phyloP scores from a whole-genome alignment of 2,329 filamentous ascomycete species.

The Epichloe sibirici region DNA sequence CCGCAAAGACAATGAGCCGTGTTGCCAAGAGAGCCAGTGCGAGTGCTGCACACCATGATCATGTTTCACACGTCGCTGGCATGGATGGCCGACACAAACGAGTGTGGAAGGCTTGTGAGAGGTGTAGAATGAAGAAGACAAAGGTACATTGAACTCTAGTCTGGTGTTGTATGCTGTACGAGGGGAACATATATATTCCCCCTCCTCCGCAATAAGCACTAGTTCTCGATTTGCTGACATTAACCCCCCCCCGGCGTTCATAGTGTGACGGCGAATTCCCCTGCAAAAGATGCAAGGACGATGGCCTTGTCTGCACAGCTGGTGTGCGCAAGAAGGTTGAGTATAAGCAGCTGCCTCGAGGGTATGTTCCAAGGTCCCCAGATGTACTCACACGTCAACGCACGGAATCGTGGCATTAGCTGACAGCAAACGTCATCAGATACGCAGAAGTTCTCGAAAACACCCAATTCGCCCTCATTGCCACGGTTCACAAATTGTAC shows the following conservation, averaged over 20 bases:
- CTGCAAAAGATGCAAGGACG: slow-evolving; percentile 55
- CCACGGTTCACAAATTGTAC: slow-evolving; percentile 54
- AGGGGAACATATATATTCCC: too few species aligned
- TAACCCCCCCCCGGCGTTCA: too few species aligned
- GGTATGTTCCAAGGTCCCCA: slow-evolving; percentile 27
- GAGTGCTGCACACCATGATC: slow-evolving; percentile 24
- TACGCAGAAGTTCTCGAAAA: slow-evolving; percentile 55
- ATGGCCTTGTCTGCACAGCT: slow-evolving; percentile 50
- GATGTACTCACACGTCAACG: not conserved
- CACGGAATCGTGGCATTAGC: too few species aligned
- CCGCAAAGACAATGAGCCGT: slow-evolving; percentile 38
- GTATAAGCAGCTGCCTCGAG: slow-evolving; percentile 52
- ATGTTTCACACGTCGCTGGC: slow-evolving; percentile 19
- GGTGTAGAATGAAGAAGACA: slow-evolving; percentile 58
- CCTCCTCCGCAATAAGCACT: too few species aligned
- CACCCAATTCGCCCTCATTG: slow-evolving; percentile 51
- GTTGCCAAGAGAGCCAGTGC: slow-evolving; percentile 37
- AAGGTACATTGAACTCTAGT: slow-evolving; percentile 32
- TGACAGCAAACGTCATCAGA: slow-evolving; percentile 18
- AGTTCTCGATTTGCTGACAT: not conserved
- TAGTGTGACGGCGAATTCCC: slow-evolving; percentile 55
- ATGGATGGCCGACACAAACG: slow-evolving; percentile 49
- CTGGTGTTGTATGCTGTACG: too few species aligned
- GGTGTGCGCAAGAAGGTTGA: slow-evolving; percentile 56
- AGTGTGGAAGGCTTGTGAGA: slow-evolving; percentile 55